Conservation (phyloP, 345 rosid species). For the Erucastrum elatum region DNA sequence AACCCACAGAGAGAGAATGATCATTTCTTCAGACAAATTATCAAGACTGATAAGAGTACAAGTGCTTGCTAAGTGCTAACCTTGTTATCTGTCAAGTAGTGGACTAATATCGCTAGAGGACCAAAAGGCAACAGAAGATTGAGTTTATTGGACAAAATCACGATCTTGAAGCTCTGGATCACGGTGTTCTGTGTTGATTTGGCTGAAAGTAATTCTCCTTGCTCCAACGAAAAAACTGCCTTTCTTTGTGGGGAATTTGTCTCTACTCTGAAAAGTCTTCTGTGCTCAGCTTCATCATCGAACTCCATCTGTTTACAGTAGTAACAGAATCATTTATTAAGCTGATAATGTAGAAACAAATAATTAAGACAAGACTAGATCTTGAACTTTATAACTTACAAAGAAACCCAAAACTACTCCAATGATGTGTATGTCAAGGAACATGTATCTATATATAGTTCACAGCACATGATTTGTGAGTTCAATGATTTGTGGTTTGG, state of each 20-base stretch:
- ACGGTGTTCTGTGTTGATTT: background rate
- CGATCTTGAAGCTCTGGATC: background rate
- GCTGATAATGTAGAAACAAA: background rate
- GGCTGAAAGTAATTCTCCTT: constrained; percentile 30
- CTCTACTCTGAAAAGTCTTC: constrained; percentile 30
- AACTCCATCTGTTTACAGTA: constrained; percentile 27
- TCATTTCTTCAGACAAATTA: background rate
- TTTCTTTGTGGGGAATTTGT: constrained; percentile 21
- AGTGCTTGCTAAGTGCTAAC: background rate
- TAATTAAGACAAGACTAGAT: background rate
- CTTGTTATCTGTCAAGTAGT: background rate
- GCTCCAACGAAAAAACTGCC: constrained; percentile 19
- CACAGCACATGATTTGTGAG: background rate
- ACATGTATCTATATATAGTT: background rate
- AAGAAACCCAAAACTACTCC: background rate
- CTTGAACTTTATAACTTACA: background rate
- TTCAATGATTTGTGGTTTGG: background rate
- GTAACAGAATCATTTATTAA: background rate
- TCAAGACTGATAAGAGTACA: background rate
- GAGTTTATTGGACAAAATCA: background rate
- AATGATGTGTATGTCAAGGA: background rate
- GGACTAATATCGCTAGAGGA: background rate
- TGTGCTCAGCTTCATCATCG: constrained; percentile 30
- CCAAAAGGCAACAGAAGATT: background rate
- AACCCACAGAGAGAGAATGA: constrained; percentile 33